Evolutionary conservation across 306 rosid species (phyloP).

Genomic region (Abrus pulchellus): DNA sequence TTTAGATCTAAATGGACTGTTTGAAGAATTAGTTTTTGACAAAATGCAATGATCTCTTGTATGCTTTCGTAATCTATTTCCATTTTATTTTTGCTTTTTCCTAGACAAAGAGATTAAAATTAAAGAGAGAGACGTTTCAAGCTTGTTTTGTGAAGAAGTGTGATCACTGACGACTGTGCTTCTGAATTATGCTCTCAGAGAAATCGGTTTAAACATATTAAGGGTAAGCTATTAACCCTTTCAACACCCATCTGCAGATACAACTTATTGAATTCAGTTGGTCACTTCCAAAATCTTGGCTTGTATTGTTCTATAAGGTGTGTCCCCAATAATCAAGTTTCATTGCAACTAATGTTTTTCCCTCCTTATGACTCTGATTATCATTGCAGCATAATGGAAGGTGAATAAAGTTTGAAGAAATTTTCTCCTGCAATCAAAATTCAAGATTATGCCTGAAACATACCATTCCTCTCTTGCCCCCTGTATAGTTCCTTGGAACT

Average conservation of each 20-base stretch:
- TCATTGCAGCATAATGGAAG: constrained; percentile 90
- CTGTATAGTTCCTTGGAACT: constrained; percentile 83
- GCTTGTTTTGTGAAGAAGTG: constrained; percentile 38
- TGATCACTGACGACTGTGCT: constrained; percentile 11
- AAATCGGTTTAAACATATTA: constrained; percentile 41
- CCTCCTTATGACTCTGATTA: constrained; percentile 18
- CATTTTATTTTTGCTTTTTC: constrained; percentile 26
- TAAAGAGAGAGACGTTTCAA: background rate
- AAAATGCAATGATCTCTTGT: background rate
- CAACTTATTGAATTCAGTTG: constrained; percentile 74
- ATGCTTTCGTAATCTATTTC: background rate
- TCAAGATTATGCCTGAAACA: constrained; percentile 63
- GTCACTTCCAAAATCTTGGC: constrained; percentile 87
- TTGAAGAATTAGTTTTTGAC: constrained; percentile 1
- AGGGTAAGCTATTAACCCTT: constrained; percentile 39
- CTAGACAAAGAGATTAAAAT: constrained; percentile 16
- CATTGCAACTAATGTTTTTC: constrained; percentile 3
- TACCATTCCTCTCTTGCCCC: constrained; percentile 73
- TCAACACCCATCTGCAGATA: constrained; percentile 66
- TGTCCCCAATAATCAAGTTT: constrained; percentile 40
- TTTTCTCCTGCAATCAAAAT: constrained; percentile 84
- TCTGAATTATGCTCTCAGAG: constrained; percentile 41
- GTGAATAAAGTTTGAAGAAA: constrained; percentile 70
- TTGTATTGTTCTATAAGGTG: constrained; percentile 90
- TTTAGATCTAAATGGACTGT: constrained; percentile 3